Evolutionary conservation across 202 grass and related monocot species (phyloP).

Genomic region (Schoenoplectus triqueter): DNA sequence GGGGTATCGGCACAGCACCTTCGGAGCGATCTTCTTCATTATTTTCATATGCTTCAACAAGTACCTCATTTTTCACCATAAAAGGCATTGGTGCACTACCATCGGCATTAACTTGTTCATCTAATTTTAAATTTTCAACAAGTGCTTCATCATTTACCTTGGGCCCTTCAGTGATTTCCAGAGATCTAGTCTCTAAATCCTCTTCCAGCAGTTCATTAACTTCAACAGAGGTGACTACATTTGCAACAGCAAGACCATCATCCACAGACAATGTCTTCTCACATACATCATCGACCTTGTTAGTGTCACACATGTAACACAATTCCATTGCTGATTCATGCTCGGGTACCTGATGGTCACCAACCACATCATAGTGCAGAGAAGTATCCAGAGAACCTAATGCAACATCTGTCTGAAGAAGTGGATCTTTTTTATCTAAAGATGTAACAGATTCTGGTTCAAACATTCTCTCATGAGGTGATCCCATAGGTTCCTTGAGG

Average conservation of each 20-base stretch:
- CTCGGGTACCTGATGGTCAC: slow-evolving; percentile 21
- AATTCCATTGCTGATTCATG: slow-evolving; percentile 46
- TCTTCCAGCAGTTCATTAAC: slow-evolving; percentile 17
- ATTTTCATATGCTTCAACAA: slow-evolving; percentile 8
- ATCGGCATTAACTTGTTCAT: background rate
- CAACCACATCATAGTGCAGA: background rate
- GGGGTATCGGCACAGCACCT: slow-evolving; percentile 12
- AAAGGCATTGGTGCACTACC: background rate
- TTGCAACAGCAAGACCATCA: background rate
- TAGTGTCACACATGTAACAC: slow-evolving; percentile 14
- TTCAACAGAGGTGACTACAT: background rate
- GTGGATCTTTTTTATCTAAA: slow-evolving; percentile 48
- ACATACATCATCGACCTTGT: background rate
- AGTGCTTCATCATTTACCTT: slow-evolving; percentile 17
- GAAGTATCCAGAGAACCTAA: background rate
- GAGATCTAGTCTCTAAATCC: slow-evolving; percentile 19
- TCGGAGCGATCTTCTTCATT: background rate
- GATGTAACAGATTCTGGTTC: slow-evolving; percentile 53
- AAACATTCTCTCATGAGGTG: slow-evolving; percentile 55
- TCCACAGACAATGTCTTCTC: background rate
- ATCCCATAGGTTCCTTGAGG: slow-evolving; percentile 66
- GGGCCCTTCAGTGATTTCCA: background rate
- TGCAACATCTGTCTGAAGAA: slow-evolving; percentile 51
- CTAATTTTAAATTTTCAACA: background rate
- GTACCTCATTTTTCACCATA: slow-evolving; percentile 16